These are phyloP conservation scores for Diaporthe amygdali DNA, from an alignment of 2,329 filamentous ascomycete species.

Conservation along the genomic window DNA sequence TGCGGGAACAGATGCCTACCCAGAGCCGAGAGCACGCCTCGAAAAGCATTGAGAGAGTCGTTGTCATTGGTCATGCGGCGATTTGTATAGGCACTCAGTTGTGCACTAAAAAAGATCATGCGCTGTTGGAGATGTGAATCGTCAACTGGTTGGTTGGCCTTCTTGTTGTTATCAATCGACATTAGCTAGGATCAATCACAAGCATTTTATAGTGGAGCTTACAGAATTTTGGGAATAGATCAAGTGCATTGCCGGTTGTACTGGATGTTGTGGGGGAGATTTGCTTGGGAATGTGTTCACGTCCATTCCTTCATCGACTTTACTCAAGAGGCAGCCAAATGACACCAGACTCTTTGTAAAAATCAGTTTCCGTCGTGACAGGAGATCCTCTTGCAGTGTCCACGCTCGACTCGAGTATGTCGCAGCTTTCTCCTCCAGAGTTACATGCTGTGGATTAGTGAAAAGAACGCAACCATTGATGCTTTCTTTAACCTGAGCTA, in stretches of 20 bases:
- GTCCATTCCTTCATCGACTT: background rate
- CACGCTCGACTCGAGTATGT: background rate
- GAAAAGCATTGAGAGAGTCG: background rate
- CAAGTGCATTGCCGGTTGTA: too few relatives aligned
- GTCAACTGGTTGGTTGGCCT: background rate
- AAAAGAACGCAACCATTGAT: background rate
- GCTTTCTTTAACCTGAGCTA: background rate
- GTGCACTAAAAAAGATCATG: background rate
- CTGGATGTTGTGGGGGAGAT: too few relatives aligned
- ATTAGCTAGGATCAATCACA: too few relatives aligned
- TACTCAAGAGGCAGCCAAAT: background rate
- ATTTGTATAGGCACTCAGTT: background rate
- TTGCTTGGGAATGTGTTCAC: too few relatives aligned
- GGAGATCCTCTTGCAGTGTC: background rate
- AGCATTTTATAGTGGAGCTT: too few relatives aligned
- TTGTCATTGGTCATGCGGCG: background rate
- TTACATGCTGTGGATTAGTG: background rate
- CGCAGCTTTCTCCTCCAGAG: background rate
- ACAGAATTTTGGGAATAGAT: too few relatives aligned
- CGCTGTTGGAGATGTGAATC: background rate
- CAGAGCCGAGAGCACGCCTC: background rate
- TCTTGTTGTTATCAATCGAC: background rate
- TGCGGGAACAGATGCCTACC: background rate
- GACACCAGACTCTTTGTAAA: background rate
- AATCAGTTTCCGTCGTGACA: background rate